phyloP scores from a whole-genome alignment of 192 early-diverging fungal species.

The Umbelopsis sp. region DNA sequence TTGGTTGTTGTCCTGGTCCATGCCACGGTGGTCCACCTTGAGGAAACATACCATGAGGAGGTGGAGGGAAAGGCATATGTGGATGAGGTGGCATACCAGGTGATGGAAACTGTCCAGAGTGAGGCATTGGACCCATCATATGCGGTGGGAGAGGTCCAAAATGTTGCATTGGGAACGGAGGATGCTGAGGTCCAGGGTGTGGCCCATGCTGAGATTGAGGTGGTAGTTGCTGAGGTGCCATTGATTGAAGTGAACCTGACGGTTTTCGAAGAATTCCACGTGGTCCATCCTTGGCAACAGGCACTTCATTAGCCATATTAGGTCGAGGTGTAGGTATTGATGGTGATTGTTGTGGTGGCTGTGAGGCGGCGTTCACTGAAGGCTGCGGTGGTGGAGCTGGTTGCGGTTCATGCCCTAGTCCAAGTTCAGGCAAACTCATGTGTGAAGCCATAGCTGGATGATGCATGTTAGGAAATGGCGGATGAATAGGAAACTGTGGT shows the following conservation, averaged over 20 bases:
- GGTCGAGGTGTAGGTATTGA: not conserved
- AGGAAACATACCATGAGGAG: conserved; percentile 7
- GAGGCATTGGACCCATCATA: conserved; percentile 3
- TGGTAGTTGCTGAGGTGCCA: not conserved
- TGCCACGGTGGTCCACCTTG: conserved; percentile 7
- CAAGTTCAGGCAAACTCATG: conserved; percentile 1
- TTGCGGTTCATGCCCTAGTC: not conserved
- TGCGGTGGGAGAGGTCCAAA: conserved; percentile 2
- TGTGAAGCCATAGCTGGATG: conserved; percentile 12
- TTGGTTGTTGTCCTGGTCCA: not conserved
- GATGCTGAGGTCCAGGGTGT: conserved; percentile 9
- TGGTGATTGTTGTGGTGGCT: not conserved
- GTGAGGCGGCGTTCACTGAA: not conserved
- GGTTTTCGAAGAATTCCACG: conserved; percentile 10
- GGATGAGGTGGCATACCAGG: not conserved
- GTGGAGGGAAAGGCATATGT: not conserved
- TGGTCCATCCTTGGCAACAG: not conserved
- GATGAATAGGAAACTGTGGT: conserved; percentile 10
- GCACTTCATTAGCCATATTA: not conserved
- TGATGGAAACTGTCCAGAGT: conserved; percentile 1
- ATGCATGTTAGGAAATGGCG: conserved; percentile 2
- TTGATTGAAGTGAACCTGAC: not conserved
- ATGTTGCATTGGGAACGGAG: conserved; percentile 12
- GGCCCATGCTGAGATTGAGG: conserved; percentile 1
- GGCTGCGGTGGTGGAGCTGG: not conserved